Base-by-base conservation (phyloP, 768 basidiomycete species). In the Tremella mesenterica region DNA sequence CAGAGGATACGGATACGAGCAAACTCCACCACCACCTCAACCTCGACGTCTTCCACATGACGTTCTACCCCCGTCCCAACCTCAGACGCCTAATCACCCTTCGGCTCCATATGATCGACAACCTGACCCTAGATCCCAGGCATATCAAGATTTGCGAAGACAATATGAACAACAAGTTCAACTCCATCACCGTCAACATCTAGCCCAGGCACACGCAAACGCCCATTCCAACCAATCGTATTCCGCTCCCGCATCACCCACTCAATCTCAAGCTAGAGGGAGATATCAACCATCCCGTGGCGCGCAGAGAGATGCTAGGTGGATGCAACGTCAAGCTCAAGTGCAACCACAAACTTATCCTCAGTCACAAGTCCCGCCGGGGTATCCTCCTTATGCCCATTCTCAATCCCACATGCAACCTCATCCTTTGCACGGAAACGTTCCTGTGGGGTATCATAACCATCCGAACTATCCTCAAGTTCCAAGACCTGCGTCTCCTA, bases 221-320 rank as follows among this genome's bases (percentile, higher is more conserved):
- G n/a, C n/a, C 8, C 38, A 41, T n/a, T 23, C n/a, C 14, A 10
- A 48, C 47, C 47, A 48, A 48, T 28, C 47, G 47, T 23, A 31
- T 28, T 26, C 44, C 44, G 21, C n/a, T 26, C 44, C 44, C 7
- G 31, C 27, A 52, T 23, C 46, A 52, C 27, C 5, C 12, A 27
- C 41, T 53, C 43, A 33, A 16, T n/a, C 43, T 28, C 27, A 50
- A 26, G 20, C 55, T 39, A 57, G 27, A 14, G 50, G 53, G 27
- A 48, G 53, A 41, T 68, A 64, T 49, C 63, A 62, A 30, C 60
- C 59, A 27, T 62, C 60, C 9, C 38, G 57, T 41, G 66, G 66
- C 16, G 66, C 66, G n/a, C 56, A 61, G 48, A 39, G 66, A 14
- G 66, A 68, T 44, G 63, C 61, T n/a, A 64, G 58, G 48, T 64